A percentile compares a stretch with the other conserved stretches of the same genome.
phyloP scores from a whole-genome alignment of 495 filamentous ascomycete genomes.

The Neurospora hispaniola region DNA sequence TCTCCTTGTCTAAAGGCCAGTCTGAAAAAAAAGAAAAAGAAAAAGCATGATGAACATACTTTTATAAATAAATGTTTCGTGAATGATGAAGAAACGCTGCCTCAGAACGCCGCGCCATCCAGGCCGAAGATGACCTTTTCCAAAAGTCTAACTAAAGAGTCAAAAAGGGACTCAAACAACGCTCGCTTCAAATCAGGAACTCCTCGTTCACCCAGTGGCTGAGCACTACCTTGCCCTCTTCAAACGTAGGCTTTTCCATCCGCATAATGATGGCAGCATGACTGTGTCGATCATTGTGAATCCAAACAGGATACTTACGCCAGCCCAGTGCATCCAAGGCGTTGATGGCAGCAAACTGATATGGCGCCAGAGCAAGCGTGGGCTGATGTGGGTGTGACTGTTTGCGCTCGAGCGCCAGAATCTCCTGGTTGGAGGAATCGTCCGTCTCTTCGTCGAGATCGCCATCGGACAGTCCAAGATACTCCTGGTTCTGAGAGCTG shows the following conservation, averaged over 20 bases:
- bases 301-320: conserved; percentile 76
- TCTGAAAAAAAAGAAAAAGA: too few relatives aligned
- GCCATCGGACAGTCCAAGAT: conserved; percentile 36
- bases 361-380: conserved; percentile 63
- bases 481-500: conserved; percentile 49
- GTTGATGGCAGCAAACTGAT: conserved; percentile 75
- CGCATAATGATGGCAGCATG: conserved; percentile 90
- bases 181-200: conserved; percentile 37
- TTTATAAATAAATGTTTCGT: not conserved
- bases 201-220: conserved; percentile 70
- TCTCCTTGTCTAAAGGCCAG: not conserved
- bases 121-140: not conserved
- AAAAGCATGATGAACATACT: not conserved
- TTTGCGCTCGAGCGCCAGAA: conserved; percentile 27
- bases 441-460: conserved; percentile 16
- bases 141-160: not conserved
- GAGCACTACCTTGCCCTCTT: conserved; percentile 69
- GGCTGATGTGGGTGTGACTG: conserved; percentile 35
- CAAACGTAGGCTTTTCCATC: conserved; percentile 46
- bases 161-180: not conserved
- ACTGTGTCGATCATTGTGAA: conserved; percentile 66
- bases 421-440: conserved; percentile 10
- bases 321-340: conserved; percentile 65
- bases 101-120: not conserved
- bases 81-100: not conserved